phyloP scores from a whole-genome alignment of 2,329 filamentous ascomycete species.

The Curvularia hawaiiensis region DNA sequence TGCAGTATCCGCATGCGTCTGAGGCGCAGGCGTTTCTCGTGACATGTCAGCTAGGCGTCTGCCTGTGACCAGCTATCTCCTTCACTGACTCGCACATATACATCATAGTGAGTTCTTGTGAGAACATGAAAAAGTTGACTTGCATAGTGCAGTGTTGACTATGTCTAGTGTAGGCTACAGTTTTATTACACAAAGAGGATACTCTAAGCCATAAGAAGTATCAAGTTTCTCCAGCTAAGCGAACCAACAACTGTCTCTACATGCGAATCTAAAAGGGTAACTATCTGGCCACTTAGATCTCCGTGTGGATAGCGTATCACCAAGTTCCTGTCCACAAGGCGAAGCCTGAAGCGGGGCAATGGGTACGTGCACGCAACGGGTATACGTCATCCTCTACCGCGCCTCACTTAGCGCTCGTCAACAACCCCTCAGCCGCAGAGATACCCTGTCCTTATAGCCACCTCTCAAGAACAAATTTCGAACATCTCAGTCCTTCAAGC shows the following conservation, averaged over 20 bases:
- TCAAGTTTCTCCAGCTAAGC: not conserved
- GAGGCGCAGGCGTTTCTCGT: not conserved
- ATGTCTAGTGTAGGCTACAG: not conserved
- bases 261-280: not conserved
- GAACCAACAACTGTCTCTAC: not conserved
- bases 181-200: not conserved
- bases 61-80: not conserved
- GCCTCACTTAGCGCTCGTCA: constrained; percentile 14
- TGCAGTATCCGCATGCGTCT: not conserved
- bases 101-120: not conserved
- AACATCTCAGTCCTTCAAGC: not conserved
- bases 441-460: constrained; percentile 13
- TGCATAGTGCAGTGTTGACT: not conserved
- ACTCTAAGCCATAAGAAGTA: not conserved
- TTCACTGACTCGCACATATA: not conserved
- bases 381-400: constrained; percentile 24
- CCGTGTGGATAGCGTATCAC: not conserved
- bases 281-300: not conserved
- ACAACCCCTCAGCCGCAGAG: constrained; percentile 21
- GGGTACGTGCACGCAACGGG: constrained; percentile 14
- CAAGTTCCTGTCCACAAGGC: not conserved
- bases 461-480: not conserved
- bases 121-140: not conserved
- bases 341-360: constrained; percentile 18
- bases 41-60: not conserved